A percentile compares a stretch with the other conserved stretches of the same genome.
Conservation (phyloP, 495 filamentous ascomycete species). For the Neurospora sp. region DNA sequence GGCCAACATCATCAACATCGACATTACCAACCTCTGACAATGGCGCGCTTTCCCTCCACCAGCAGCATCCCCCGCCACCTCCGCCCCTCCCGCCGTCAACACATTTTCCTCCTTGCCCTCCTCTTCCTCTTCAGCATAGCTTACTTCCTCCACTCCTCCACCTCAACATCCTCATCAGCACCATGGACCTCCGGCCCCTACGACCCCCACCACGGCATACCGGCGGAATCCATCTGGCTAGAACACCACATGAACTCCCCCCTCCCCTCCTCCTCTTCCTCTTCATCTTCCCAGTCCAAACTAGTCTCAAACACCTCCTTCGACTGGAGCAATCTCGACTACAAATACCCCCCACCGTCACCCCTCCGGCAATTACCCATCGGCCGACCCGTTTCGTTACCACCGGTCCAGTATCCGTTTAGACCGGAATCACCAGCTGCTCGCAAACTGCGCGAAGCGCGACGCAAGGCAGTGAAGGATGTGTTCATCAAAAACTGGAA, state of each 20-base stretch:
- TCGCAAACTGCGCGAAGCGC: constrained; percentile 44
- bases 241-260: constrained; percentile 24
- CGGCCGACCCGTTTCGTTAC: constrained; percentile 35
- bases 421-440: constrained; percentile 39
- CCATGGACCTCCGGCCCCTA: not conserved
- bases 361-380: constrained; percentile 52
- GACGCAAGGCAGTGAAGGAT: constrained; percentile 51
- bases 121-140: not conserved
- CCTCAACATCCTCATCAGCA: not conserved
- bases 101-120: not conserved
- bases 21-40: not conserved
- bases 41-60: not conserved
- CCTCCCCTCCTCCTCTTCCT: not conserved
- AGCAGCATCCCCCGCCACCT: not conserved
- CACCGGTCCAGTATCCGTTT: constrained; percentile 60
- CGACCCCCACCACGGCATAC: not conserved
- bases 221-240: constrained; percentile 16
- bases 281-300: not conserved
- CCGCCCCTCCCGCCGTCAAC: not conserved
- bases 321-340: constrained; percentile 50
- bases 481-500: constrained; percentile 65
- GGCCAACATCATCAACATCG: not conserved
- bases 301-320: constrained; percentile 24
- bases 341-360: constrained; percentile 41
- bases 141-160: constrained; percentile 4